phyloP scores from a whole-genome alignment of 2,329 filamentous ascomycete genomes.

The Tolypocladium album region DNA sequence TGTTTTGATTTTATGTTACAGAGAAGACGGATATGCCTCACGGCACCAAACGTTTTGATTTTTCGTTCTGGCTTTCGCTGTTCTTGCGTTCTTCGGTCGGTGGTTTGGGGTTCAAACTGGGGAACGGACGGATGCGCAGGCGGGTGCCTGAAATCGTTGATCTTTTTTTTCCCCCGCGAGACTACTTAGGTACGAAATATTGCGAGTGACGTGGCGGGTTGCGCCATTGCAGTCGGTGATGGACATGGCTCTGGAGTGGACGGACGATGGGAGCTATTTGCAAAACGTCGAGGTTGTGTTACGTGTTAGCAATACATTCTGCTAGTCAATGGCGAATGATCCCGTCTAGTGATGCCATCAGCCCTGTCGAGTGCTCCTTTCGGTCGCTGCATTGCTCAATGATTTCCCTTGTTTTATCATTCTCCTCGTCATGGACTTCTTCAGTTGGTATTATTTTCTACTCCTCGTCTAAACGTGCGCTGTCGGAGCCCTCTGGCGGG shows the following conservation, averaged over 20 bases:
- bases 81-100: constrained; percentile 2
- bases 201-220: neutral
- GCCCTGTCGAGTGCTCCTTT: neutral
- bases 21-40: constrained; percentile 28
- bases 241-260: neutral
- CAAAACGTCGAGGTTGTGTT: neutral
- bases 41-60: constrained; percentile 21
- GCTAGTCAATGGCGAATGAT: neutral
- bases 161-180: neutral
- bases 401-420: neutral
- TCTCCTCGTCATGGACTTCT: neutral
- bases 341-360: neutral
- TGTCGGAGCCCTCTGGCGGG: neutral
- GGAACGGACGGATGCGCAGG: neutral
- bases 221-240: neutral
- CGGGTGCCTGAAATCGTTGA: neutral
- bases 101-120: neutral
- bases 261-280: neutral
- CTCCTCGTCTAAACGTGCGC: neutral
- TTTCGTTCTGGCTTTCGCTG: constrained; percentile 12
- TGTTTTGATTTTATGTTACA: constrained; percentile 11
- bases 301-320: neutral
- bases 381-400: neutral
- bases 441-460: neutral
- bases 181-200: neutral